Conservation (phyloP, 495 filamentous ascomycete genomes). For the Neurospora sp. region DNA sequence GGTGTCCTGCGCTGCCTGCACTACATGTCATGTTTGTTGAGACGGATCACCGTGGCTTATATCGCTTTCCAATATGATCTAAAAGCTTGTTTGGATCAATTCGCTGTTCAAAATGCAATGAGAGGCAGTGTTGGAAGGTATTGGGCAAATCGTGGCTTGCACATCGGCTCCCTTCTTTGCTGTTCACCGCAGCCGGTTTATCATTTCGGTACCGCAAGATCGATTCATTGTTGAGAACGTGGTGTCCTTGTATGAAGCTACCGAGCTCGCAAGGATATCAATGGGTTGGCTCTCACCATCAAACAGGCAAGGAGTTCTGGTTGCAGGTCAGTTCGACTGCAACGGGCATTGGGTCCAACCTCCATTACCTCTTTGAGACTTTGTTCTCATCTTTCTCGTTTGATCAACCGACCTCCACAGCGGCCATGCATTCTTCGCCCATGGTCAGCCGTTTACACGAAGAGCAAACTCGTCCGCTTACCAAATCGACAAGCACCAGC, state of each 20-base stretch:
- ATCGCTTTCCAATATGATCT: neutral
- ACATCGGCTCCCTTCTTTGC: neutral
- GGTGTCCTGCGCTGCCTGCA: neutral
- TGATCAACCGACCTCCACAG: neutral
- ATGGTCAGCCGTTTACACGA: neutral
- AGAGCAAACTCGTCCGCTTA: neutral
- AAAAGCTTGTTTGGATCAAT: neutral
- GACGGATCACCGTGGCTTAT: neutral
- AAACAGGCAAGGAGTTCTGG: neutral
- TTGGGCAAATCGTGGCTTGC: neutral
- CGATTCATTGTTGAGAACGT: neutral
- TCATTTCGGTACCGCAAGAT: neutral
- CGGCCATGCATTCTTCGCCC: neutral
- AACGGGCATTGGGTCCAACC: neutral
- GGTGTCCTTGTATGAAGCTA: neutral
- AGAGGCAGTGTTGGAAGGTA: neutral
- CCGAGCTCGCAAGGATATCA: neutral
- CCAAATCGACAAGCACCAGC: neutral
- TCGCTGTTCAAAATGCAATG: neutral
- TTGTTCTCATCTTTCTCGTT: neutral
- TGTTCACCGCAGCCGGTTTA: neutral
- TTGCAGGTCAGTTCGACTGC: neutral
- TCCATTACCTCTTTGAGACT: neutral
- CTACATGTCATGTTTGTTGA: neutral
- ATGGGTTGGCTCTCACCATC: neutral